These are phyloP conservation scores for Mycena crocata DNA, from an alignment of 768 basidiomycete species.

Conservation along the genomic window DNA sequence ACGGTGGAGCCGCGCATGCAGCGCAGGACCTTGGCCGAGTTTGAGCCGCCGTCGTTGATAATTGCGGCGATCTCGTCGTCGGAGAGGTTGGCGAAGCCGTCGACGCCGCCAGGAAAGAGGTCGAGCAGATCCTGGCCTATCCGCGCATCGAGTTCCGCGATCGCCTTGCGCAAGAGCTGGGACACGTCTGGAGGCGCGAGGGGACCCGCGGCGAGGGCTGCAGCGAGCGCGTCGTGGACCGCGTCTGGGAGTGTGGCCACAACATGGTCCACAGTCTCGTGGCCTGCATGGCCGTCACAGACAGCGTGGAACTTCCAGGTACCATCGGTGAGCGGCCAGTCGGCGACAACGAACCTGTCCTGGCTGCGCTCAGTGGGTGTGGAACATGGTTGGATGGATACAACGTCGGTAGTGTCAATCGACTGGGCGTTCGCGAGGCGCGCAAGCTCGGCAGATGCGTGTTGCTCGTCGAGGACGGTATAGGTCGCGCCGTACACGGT, in stretches of 20 bases:
- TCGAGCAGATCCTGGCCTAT: constrained; percentile 51
- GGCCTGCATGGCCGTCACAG: constrained; percentile 66
- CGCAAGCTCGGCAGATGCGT: constrained; percentile 53
- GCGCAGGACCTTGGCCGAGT: constrained; percentile 50
- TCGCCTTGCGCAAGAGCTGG: constrained; percentile 46
- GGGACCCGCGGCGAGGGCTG: constrained; percentile 12
- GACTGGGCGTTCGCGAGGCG: constrained; percentile 49
- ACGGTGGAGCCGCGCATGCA: constrained; percentile 67
- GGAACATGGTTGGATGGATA: constrained; percentile 61
- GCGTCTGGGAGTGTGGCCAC: constrained; percentile 45
- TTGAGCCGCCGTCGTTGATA: constrained; percentile 53
- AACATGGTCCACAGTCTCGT: constrained; percentile 58
- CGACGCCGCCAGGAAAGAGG: constrained; percentile 53
- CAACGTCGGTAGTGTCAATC: constrained; percentile 49
- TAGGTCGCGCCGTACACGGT: constrained; percentile 43
- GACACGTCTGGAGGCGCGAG: constrained; percentile 39
- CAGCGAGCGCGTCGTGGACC: constrained; percentile 44
- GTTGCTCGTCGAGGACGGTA: constrained; percentile 55
- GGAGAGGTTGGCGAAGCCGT: constrained; percentile 45
- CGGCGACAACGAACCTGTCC: constrained; percentile 57
- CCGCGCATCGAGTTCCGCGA: constrained; percentile 52
- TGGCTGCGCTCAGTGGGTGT: constrained; percentile 54
- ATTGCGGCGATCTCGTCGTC: constrained; percentile 53
- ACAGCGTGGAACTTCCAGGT: constrained; percentile 59
- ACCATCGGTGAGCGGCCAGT: constrained; percentile 52